These are phyloP conservation scores for Tetraselmis striata DNA, from an alignment of 139 green algal genomes.

Conservation along the genomic window DNA sequence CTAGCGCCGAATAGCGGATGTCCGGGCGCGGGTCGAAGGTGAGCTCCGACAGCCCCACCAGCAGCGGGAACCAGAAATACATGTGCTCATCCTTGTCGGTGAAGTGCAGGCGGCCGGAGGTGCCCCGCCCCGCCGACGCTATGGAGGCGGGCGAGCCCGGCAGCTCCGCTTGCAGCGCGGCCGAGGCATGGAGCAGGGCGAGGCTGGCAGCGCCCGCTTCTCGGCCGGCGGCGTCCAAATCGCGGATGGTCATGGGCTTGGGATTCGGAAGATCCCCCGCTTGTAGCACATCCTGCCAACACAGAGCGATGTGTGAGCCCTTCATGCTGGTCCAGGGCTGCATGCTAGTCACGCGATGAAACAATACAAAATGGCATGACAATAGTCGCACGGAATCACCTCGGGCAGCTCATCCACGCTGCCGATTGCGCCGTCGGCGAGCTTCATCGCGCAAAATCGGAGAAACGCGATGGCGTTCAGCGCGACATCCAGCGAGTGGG, in stretches of 20 bases:
- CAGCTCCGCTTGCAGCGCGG: background rate
- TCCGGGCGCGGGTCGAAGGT: constrained; percentile 91
- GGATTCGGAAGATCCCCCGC: background rate
- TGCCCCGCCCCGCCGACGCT: background rate
- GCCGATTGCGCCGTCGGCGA: constrained; percentile 90
- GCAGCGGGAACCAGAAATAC: constrained; percentile 98
- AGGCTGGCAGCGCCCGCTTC: background rate
- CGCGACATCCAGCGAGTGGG: constrained; percentile 84
- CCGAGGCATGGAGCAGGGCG: background rate
- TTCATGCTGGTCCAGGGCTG: no score
- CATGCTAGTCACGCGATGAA: no score
- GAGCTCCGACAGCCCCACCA: constrained; percentile 93
- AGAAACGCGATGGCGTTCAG: constrained; percentile 97
- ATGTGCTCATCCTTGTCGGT: constrained; percentile 88
- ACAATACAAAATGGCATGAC: background rate
- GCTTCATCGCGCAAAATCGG: constrained; percentile 90
- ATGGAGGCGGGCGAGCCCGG: background rate
- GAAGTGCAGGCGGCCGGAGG: constrained; percentile 32
- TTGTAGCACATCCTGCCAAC: background rate
- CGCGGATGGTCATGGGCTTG: constrained; percentile 6
- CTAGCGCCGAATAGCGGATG: constrained; percentile 59
- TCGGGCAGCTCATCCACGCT: constrained; percentile 42
- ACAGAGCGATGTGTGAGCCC: no score
- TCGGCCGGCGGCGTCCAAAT: constrained; percentile 6
- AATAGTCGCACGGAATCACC: background rate